Base-by-base conservation (phyloP, 768 basidiomycete genomes). In the Kwoniella sp. region DNA sequence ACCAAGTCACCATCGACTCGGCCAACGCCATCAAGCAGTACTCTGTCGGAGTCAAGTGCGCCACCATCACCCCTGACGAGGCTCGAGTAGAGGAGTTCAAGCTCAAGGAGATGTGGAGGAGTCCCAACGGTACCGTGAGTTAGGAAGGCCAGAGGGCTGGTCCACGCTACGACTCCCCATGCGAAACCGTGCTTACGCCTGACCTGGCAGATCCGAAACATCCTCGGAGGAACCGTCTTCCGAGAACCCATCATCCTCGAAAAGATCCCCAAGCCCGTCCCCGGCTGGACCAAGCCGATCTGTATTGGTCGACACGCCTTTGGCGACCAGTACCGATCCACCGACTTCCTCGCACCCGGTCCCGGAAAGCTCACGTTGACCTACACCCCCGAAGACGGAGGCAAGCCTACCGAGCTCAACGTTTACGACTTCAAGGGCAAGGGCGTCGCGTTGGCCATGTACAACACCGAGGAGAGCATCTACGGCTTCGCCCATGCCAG, bases 1-100 rank as follows among this genome's bases (percentile, higher is more conserved):
- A 99, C 77, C 78, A 86, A 76, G 85, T 99, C 28, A 99, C 95
- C 5, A 73, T 89, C 55, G 91, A 96, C 10, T 86, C 91, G 23
- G 92, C 93, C 15, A 83, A 96, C 62, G 95, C 95, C 50, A 96
- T 96, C 73, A 80, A 87, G 51, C 81, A 95, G 76, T 83, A 95
- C 81, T 85, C 85, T 59, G 95, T 99, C 60, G 95, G 93, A 59
- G 91, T 98, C 78, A 99, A 99, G 77, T 99, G 93, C 78, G 93
- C 92, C 33, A 98, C 93, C 38, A 98, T 98, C 77, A 99, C 95
- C 1, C 95, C 95, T 5, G 95, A 99, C 71, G 93, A 98, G 73
- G 89, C 84, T 20, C 86, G 92, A 52, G 90, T 96, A 40, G 77
- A 91, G 56, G 95, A 98, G 76, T 99, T 95, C 82, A 88, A 90